phyloP scores from a whole-genome alignment of 1,284 basidiomycete genomes.

The Ganoderma multipileum region DNA sequence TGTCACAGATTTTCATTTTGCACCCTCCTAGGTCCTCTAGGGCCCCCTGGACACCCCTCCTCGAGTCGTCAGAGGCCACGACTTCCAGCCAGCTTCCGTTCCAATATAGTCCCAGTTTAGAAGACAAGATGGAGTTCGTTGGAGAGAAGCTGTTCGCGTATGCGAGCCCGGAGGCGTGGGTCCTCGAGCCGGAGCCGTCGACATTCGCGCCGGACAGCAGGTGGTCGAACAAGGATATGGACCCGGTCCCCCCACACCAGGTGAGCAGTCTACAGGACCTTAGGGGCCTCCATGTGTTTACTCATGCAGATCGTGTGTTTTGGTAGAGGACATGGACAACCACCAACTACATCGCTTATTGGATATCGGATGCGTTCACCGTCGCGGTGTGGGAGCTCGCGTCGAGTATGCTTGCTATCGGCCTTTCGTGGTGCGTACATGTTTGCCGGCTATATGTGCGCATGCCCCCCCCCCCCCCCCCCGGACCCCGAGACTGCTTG shows the following conservation, averaged over 20 bases:
- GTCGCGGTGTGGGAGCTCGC: slow-evolving; percentile 53
- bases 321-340: slow-evolving; percentile 65
- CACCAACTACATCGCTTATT: slow-evolving; percentile 67
- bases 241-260: slow-evolving; percentile 62
- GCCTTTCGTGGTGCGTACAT: slow-evolving; percentile 61
- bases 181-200: slow-evolving; percentile 53
- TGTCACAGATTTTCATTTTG: no score
- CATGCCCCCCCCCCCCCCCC: slow-evolving; percentile 3
- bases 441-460: not conserved
- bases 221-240: slow-evolving; percentile 81
- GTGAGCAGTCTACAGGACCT: slow-evolving; percentile 17
- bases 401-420: slow-evolving; percentile 70
- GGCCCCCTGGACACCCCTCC: not conserved
- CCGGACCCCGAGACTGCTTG: not conserved
- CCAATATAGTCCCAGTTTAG: not conserved
- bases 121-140: slow-evolving; percentile 5
- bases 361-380: slow-evolving; percentile 69
- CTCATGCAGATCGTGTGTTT: not conserved
- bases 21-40: not conserved
- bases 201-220: slow-evolving; percentile 57
- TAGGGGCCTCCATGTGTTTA: not conserved
- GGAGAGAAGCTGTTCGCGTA: slow-evolving; percentile 27
- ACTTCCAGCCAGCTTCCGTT: not conserved
- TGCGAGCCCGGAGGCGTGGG: slow-evolving; percentile 47
- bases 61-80: not conserved